Evolutionary conservation across 441 rosid genomes (phyloP).

Genomic region (Euphorbia schlechtendalii): DNA sequence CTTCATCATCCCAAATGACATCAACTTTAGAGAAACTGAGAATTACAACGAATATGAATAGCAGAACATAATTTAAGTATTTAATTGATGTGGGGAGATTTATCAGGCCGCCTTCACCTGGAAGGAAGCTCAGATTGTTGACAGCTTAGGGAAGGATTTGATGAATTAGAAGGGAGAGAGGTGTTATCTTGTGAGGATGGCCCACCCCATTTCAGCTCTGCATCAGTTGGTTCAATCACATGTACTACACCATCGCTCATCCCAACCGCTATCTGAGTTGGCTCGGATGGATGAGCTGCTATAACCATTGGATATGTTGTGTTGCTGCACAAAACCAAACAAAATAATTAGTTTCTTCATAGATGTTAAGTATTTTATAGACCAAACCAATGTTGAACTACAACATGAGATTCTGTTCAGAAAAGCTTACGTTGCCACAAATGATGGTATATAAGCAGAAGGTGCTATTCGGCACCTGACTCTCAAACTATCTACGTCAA

Average conservation of each 20-base stretch:
- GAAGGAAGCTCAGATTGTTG: slow-evolving; percentile 40
- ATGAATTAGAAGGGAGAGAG: slow-evolving; percentile 37
- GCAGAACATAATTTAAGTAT: slow-evolving; percentile 8
- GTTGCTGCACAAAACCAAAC: slow-evolving; percentile 18
- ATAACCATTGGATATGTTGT: slow-evolving; percentile 30
- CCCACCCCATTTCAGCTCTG: slow-evolving; percentile 41
- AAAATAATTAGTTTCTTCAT: not conserved
- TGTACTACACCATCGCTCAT: slow-evolving; percentile 48
- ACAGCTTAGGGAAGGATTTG: slow-evolving; percentile 41
- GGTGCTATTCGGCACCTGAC: slow-evolving; percentile 50
- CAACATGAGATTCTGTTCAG: not conserved
- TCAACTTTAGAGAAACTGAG: slow-evolving; percentile 3
- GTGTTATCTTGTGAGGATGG: slow-evolving; percentile 41
- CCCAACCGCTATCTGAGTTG: slow-evolving; percentile 51
- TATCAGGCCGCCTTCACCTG: slow-evolving; percentile 26
- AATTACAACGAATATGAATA: slow-evolving; percentile 31
- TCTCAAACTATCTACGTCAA: slow-evolving; percentile 43
- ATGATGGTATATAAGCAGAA: slow-evolving; percentile 42
- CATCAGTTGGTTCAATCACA: slow-evolving; percentile 44
- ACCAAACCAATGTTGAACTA: not conserved
- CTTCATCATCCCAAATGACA: too few species aligned
- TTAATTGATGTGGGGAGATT: not conserved
- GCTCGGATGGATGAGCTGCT: slow-evolving; percentile 50
- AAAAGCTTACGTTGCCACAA: slow-evolving; percentile 27
- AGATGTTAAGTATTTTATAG: not conserved